Evolutionary conservation across 2,329 filamentous ascomycete genomes (phyloP).

Genomic region (Colletotrichum sp.): DNA sequence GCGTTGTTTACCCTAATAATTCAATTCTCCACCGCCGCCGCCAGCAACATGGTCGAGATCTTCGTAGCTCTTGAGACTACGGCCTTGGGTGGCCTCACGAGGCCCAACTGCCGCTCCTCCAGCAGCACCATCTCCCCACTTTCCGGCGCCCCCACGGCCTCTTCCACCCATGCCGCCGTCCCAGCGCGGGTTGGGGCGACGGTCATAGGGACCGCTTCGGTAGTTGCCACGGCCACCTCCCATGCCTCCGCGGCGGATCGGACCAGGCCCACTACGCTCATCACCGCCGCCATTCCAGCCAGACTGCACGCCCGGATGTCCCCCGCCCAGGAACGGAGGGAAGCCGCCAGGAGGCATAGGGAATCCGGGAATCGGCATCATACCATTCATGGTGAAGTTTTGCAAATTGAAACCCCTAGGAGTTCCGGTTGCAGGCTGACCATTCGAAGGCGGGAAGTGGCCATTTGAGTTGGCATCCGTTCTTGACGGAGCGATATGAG

Average conservation of each 20-base stretch:
- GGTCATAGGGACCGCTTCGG: slow-evolving; percentile 77
- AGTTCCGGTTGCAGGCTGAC: slow-evolving; percentile 79
- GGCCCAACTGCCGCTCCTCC: slow-evolving; percentile 82
- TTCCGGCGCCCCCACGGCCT: slow-evolving; percentile 55
- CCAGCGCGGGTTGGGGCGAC: slow-evolving; percentile 63
- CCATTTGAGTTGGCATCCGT: slow-evolving; percentile 96
- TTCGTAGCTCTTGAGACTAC: slow-evolving; percentile 96
- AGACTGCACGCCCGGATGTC: slow-evolving; percentile 45
- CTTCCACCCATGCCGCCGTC: slow-evolving; percentile 57
- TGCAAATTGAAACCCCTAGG: slow-evolving; percentile 90
- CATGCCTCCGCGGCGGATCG: slow-evolving; percentile 70
- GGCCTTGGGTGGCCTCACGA: slow-evolving; percentile 88
- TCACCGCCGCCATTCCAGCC: slow-evolving; percentile 58
- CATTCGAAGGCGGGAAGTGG: slow-evolving; percentile 84
- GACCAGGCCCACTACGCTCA: slow-evolving; percentile 66
- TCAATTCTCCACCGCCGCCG: slow-evolving; percentile 80
- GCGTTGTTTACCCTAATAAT: slow-evolving; percentile 67
- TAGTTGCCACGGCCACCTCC: slow-evolving; percentile 57
- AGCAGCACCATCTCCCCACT: slow-evolving; percentile 76
- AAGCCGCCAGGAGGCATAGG: slow-evolving; percentile 53
- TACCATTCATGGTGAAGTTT: slow-evolving; percentile 67
- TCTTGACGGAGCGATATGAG: slow-evolving; percentile 91
- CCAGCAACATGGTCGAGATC: slow-evolving; percentile 88
- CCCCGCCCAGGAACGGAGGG: slow-evolving; percentile 59
- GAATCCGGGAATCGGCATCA: slow-evolving; percentile 67